phyloP scores from a whole-genome alignment of 495 filamentous ascomycete genomes.

The Recurvomyces mirabilis region DNA sequence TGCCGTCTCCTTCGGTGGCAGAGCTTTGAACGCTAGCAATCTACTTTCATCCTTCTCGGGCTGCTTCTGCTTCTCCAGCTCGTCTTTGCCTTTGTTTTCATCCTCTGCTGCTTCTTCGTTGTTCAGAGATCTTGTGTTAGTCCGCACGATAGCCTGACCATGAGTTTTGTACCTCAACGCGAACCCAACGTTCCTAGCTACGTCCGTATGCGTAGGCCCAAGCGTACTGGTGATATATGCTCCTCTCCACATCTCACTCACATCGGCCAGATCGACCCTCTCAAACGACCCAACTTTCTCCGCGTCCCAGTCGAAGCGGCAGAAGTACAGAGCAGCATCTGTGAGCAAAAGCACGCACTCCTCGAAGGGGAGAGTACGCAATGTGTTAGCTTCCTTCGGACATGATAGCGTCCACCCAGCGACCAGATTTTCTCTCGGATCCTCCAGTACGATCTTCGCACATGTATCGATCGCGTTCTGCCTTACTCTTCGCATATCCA shows the following conservation, averaged over 20 bases:
- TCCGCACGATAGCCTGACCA: conserved; percentile 50
- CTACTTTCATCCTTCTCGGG: conserved; percentile 28
- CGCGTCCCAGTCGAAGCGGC: conserved; percentile 81
- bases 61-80: conserved; percentile 20
- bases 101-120: conserved; percentile 37
- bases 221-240: conserved; percentile 84
- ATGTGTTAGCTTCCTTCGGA: conserved; percentile 52
- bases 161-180: conserved; percentile 64
- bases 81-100: conserved; percentile 15
- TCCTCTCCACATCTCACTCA: conserved; percentile 60
- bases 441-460: conserved; percentile 71
- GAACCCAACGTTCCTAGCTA: conserved; percentile 69
- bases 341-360: conserved; percentile 82
- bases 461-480: conserved; percentile 81
- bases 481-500: conserved; percentile 70
- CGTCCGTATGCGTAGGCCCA: conserved; percentile 59
- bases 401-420: conserved; percentile 74
- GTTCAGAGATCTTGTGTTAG: conserved; percentile 75
- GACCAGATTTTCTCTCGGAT: conserved; percentile 69
- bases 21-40: conserved; percentile 55
- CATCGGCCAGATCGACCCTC: conserved; percentile 62
- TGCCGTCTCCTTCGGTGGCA: conserved; percentile 42
- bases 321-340: conserved; percentile 70
- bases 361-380: conserved; percentile 59
- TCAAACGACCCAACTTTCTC: conserved; percentile 89